These are phyloP conservation scores for Eimeria zaria DNA, from an alignment of 169 alveolate species.

Conservation along the genomic window DNA sequence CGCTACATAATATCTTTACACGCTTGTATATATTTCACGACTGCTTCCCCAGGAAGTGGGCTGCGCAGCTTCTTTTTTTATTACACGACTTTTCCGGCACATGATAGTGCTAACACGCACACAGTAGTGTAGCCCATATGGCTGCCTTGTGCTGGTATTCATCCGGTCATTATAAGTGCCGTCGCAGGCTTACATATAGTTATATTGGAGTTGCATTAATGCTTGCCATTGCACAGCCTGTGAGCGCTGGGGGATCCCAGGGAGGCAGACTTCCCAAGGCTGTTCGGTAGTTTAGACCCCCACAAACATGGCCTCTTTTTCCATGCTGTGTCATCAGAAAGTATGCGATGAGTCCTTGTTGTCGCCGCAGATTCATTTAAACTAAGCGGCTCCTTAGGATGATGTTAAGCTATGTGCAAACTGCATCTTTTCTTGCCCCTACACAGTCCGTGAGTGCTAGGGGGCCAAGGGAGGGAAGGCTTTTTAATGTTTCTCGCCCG, in stretches of 20 bases:
- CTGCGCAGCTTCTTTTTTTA: background rate
- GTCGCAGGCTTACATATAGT: background rate
- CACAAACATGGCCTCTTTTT: background rate
- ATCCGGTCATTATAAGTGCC: background rate
- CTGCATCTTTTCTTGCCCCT: background rate
- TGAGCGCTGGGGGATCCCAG: background rate
- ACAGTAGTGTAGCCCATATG: background rate
- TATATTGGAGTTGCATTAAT: background rate
- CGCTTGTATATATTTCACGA: background rate
- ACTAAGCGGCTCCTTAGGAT: background rate
- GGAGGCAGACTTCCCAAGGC: background rate
- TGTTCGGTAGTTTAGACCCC: background rate
- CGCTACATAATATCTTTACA: background rate
- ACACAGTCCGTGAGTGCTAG: background rate
- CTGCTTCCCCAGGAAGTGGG: background rate
- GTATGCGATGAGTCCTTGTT: background rate
- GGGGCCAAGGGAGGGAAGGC: background rate
- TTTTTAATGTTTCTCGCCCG: background rate
- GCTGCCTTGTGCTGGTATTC: background rate
- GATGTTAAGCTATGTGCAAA: background rate
- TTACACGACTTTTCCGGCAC: background rate
- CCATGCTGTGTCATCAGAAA: background rate
- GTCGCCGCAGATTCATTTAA: background rate
- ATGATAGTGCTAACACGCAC: background rate
- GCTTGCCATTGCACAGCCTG: background rate